phyloP scores from a whole-genome alignment of 1,139 yeast species.

The Pneumocystis sp. region DNA sequence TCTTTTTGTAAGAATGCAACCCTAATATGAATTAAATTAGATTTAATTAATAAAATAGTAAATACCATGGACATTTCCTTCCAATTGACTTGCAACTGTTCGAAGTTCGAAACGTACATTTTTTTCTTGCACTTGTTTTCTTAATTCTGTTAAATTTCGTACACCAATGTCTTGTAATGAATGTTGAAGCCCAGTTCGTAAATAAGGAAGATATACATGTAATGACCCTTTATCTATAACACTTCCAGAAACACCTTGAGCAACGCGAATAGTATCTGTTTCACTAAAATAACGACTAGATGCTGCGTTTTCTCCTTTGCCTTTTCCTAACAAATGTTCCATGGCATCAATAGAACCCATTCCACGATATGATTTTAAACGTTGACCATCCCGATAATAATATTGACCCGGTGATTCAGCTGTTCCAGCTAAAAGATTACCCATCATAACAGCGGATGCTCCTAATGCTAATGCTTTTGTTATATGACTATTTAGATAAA shows the following conservation, averaged over 20 bases:
- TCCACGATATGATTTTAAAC: slow-evolving; percentile 95
- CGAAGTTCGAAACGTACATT: slow-evolving; percentile 87
- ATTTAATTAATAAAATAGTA: slow-evolving; percentile 78
- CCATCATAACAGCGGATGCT: slow-evolving; percentile 98
- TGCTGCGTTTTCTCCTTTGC: slow-evolving; percentile 73
- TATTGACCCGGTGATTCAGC: slow-evolving; percentile 97
- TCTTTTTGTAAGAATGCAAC: neutral
- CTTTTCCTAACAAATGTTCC: slow-evolving; percentile 58
- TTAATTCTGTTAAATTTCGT: slow-evolving; percentile 47
- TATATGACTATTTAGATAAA: slow-evolving; percentile 44
- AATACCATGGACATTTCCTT: slow-evolving; percentile 95
- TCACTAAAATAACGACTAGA: slow-evolving; percentile 97
- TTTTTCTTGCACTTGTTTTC: slow-evolving; percentile 49
- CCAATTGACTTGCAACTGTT: slow-evolving; percentile 96
- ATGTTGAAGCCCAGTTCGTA: slow-evolving; percentile 91
- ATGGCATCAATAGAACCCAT: slow-evolving; percentile 99
- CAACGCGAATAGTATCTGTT: slow-evolving; percentile 86
- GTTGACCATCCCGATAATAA: slow-evolving; percentile 94
- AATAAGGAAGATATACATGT: slow-evolving; percentile 83
- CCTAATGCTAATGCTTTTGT: slow-evolving; percentile 94
- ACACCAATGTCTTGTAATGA: slow-evolving; percentile 98
- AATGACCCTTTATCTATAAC: slow-evolving; percentile 95
- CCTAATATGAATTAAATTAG: slow-evolving; percentile 26
- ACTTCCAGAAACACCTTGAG: slow-evolving; percentile 97
- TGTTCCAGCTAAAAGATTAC: slow-evolving; percentile 98